Evolutionary conservation across 805 yeast genomes (phyloP).

Genomic region (Lipomyces yamanashiensis): DNA sequence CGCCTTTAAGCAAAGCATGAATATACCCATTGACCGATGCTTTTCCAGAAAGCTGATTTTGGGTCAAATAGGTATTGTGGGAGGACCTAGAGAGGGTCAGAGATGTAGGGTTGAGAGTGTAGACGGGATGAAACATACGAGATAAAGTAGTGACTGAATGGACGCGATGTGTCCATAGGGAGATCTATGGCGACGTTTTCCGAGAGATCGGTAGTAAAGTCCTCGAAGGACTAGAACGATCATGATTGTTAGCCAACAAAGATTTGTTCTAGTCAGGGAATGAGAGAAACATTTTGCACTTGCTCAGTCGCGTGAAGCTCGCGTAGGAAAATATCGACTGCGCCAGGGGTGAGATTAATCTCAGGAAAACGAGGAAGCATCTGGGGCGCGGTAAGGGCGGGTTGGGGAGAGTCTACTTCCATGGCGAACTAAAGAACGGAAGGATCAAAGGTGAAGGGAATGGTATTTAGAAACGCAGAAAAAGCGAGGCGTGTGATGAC

Average conservation of each 20-base stretch:
- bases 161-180: constrained; percentile 55
- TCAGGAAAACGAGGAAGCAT: background rate
- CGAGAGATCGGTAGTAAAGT: background rate
- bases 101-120: background rate
- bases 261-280: background rate
- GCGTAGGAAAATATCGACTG: background rate
- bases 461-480: background rate
- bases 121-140: constrained; percentile 50
- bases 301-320: background rate
- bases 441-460: background rate
- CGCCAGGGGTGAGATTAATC: background rate
- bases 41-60: constrained; percentile 85
- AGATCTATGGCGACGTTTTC: background rate
- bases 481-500: background rate
- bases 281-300: background rate
- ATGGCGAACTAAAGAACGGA: background rate
- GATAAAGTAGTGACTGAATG: constrained; percentile 82
- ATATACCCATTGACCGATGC: constrained; percentile 90
- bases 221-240: constrained; percentile 1
- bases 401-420: background rate
- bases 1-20: constrained; percentile 85
- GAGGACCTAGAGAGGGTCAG: constrained; percentile 52
- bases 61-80: constrained; percentile 87
- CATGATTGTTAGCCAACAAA: too few relatives aligned
- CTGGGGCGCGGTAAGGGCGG: constrained; percentile 2